These are phyloP conservation scores for Cadophora malorum DNA, from an alignment of 2,329 filamentous ascomycete genomes.

Conservation along the genomic window DNA sequence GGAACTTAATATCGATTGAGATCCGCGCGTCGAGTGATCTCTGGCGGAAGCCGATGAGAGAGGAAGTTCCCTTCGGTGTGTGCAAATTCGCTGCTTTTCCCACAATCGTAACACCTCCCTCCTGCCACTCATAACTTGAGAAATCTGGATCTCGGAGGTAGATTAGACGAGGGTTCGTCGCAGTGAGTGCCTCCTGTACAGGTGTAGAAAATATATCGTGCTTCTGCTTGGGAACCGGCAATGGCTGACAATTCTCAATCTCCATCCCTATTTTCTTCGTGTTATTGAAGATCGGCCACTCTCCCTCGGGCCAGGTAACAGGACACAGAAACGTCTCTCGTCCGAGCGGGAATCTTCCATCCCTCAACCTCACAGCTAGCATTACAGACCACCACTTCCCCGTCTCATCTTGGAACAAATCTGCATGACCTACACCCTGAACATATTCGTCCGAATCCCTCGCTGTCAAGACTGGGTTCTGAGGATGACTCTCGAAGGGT, in stretches of 20 bases:
- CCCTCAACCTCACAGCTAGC: slow-evolving; percentile 43
- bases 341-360: neutral
- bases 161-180: neutral
- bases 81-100: neutral
- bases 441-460: slow-evolving; percentile 48
- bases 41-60: neutral
- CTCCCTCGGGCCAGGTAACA: neutral
- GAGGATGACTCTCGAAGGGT: slow-evolving; percentile 59
- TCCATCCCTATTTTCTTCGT: neutral
- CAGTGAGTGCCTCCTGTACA: neutral
- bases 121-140: neutral
- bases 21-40: neutral
- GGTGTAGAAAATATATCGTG: neutral
- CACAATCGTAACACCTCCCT: neutral
- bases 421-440: slow-evolving; percentile 62
- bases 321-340: neutral
- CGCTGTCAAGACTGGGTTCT: slow-evolving; percentile 52
- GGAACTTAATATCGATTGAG: neutral
- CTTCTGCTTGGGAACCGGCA: neutral
- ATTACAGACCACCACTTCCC: slow-evolving; percentile 60
- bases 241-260: neutral
- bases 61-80: neutral
- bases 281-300: neutral
- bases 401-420: slow-evolving; percentile 57
- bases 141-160: neutral